A percentile compares a stretch with the other conserved stretches of the same genome.
phyloP scores from a whole-genome alignment of 2,329 filamentous ascomycete genomes.

The Aspergillus vadensis region DNA sequence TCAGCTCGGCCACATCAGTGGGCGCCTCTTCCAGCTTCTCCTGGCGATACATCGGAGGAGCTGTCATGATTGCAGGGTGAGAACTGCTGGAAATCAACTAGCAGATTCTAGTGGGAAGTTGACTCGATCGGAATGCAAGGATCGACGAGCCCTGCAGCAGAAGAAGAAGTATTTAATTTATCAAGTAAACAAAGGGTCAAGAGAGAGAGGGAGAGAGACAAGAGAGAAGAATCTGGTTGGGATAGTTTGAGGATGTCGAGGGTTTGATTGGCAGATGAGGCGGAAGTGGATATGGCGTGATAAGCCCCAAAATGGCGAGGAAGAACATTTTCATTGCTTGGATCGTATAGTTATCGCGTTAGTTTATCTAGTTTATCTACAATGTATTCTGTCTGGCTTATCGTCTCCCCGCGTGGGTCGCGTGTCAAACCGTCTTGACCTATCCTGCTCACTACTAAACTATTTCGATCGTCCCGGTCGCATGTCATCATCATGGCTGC shows the following conservation, averaged over 20 bases:
- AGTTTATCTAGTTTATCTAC: too few relatives aligned
- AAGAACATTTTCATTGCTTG: too few relatives aligned
- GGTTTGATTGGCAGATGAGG: not conserved
- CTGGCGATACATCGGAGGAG: not conserved
- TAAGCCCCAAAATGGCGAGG: not conserved
- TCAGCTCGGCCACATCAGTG: slow-evolving; percentile 1
- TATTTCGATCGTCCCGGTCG: too few relatives aligned
- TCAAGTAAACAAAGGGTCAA: too few relatives aligned
- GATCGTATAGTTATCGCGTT: too few relatives aligned
- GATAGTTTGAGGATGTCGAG: not conserved
- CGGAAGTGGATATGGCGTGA: slow-evolving; percentile 5
- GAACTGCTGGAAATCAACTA: too few relatives aligned
- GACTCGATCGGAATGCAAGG: not conserved
- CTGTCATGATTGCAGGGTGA: not conserved
- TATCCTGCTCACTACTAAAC: too few relatives aligned
- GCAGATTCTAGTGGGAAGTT: not conserved
- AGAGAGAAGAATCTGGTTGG: not conserved
- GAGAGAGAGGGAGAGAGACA: not conserved
- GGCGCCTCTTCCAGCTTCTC: not conserved
- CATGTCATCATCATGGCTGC: too few relatives aligned
- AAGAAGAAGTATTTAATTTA: not conserved
- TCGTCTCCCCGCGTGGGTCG: too few relatives aligned
- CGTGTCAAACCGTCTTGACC: too few relatives aligned
- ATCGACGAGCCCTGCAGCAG: slow-evolving; percentile 1
- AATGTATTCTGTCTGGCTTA: too few relatives aligned